Evolutionary conservation across 2,329 filamentous ascomycete genomes (phyloP), one percentile per base, ranked within the genome.

Genomic region (Sclerotinia borealis): DNA sequence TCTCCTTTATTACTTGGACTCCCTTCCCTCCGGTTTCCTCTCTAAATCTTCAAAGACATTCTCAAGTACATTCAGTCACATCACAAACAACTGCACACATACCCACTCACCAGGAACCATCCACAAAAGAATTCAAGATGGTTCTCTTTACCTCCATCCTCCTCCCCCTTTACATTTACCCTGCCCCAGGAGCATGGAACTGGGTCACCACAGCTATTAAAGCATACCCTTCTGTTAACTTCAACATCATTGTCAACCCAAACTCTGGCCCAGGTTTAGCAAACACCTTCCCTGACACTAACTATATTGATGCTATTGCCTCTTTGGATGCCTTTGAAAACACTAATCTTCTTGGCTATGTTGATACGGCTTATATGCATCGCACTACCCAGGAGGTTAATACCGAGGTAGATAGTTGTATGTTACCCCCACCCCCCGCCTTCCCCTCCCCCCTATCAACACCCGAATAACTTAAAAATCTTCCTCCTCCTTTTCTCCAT

Each of bases 221-320:
- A 8, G 22, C 48, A 4, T 17, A 61, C 19, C 48, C 59, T 8
- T n/a, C 19, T 4, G 13, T 54, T 11, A 13, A 29, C 11, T 61
- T 52, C 19, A 34, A 9, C 27, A 51, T 61, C 37, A 27, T 61
- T 27, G 45, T 61, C 47, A 61, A 61, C 25, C 59, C 59, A 10
- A 4, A 34, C 3, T 19, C 17, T 4, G 59, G 59, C 7, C 48
- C 59, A 1, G 59, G 59, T 0, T 6, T 19, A 0, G 1, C 8
- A 1, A 29, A 59, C 10, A 36, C 47, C 8, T 52, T 45, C 1
- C 48, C 47, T 0, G 36, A 51, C 8, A 0, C 7, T 0, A 7
- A 6, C 36, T 61, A 61, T 3, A 45, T 34, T 6, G 36, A 43
- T n/a, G 59, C 25, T 3, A 45, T 61, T 6, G 48, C 59, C 4